Percentiles rank a stretch among this genome's conserved stretches.
These are phyloP conservation scores for Ustilago loliicola DNA, from an alignment of 1,284 basidiomycete species.

Conservation along the genomic window DNA sequence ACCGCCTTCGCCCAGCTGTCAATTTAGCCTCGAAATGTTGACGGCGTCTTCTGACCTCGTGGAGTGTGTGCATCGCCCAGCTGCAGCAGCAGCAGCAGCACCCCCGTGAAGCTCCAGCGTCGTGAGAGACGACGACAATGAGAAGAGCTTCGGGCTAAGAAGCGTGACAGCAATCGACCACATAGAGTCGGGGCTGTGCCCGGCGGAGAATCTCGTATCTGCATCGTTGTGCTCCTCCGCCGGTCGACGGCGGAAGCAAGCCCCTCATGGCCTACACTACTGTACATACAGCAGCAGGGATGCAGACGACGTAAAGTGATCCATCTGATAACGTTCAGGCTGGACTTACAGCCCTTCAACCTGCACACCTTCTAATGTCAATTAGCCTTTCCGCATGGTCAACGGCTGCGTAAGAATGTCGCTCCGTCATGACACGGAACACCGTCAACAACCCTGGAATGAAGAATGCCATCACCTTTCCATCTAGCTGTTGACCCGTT, in stretches of 20 bases:
- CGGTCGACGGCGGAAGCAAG: neutral
- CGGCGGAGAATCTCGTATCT: neutral
- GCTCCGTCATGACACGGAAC: neutral
- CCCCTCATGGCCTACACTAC: neutral
- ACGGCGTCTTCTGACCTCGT: slow-evolving; percentile 8
- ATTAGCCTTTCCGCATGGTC: no score
- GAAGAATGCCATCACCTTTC: neutral
- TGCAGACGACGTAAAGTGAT: neutral
- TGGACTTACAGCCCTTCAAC: no score
- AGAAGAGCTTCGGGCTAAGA: neutral
- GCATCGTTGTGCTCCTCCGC: neutral
- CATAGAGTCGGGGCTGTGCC: slow-evolving; percentile 36
- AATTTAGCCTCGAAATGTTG: neutral
- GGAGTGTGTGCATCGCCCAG: neutral
- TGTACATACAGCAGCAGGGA: neutral
- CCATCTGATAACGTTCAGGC: neutral
- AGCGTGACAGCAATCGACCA: slow-evolving; percentile 9
- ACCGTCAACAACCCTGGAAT: neutral
- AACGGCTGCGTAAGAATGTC: no score
- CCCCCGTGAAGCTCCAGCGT: neutral
- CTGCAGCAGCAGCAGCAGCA: neutral
- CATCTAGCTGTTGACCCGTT: neutral
- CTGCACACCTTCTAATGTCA: no score
- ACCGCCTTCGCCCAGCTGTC: neutral
- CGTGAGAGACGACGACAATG: neutral